phyloP scores from a whole-genome alignment of 1,139 yeast species.

The Saccharomycopsis hybrid region DNA sequence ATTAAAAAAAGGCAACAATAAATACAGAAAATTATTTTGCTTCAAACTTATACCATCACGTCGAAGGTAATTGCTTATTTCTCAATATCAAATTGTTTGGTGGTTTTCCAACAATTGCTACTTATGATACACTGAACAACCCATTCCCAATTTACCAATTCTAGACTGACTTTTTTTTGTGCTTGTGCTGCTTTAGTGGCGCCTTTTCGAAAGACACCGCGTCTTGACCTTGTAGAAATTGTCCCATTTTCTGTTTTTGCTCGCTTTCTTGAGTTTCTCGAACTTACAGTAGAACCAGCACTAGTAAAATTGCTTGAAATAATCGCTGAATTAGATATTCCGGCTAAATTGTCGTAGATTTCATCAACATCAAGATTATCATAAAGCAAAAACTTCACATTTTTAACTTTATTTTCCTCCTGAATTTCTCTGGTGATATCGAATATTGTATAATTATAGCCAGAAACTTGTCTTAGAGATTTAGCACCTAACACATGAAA shows the following conservation, averaged over 20 bases:
- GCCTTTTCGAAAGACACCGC: no score
- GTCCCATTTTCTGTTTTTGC: slow-evolving; percentile 8
- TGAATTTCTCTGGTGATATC: no score
- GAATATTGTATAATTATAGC: background rate
- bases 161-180: no score
- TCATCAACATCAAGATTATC: slow-evolving; percentile 10
- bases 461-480: background rate
- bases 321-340: background rate
- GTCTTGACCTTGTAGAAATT: background rate
- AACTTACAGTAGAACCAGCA: background rate
- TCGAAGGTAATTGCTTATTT: no score
- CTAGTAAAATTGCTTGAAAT: no score
- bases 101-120: slow-evolving; percentile 24
- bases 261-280: slow-evolving; percentile 1
- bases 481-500: slow-evolving; percentile 44
- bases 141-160: slow-evolving; percentile 63
- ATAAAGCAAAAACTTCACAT: slow-evolving; percentile 10
- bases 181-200: no score
- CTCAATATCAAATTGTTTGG: slow-evolving; percentile 3
- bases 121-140: slow-evolving; percentile 66
- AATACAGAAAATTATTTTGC: no score
- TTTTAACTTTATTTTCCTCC: background rate
- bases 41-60: no score
- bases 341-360: slow-evolving; percentile 6
- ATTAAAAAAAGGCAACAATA: no score